Evolutionary conservation across 2,329 filamentous ascomycete genomes (phyloP).

Genomic region (Epichloe elymi): DNA sequence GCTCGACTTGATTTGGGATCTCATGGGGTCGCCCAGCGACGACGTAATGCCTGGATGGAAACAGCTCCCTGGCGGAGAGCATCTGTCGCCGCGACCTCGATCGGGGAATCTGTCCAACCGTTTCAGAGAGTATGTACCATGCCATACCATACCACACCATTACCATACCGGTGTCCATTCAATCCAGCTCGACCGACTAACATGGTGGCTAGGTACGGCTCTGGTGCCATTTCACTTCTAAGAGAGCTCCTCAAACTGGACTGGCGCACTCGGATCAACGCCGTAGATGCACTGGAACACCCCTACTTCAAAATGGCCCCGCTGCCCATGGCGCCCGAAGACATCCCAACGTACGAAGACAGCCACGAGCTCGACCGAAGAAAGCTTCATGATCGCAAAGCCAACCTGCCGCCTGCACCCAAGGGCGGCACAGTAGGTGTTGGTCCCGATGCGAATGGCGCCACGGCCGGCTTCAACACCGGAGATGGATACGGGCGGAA

Average conservation of each 20-base stretch:
- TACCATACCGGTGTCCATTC: not conserved
- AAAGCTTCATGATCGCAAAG: slow-evolving; percentile 78
- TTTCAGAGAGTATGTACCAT: slow-evolving; percentile 53
- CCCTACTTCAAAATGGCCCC: slow-evolving; percentile 77
- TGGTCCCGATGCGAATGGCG: slow-evolving; percentile 39
- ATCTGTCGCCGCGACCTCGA: slow-evolving; percentile 48
- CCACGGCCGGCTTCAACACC: slow-evolving; percentile 34
- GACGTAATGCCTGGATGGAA: slow-evolving; percentile 90
- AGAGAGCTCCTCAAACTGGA: slow-evolving; percentile 76
- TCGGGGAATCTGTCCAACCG: slow-evolving; percentile 54
- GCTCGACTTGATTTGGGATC: slow-evolving; percentile 82
- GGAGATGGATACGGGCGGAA: slow-evolving; percentile 38
- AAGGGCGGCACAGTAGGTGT: slow-evolving; percentile 83
- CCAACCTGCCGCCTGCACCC: slow-evolving; percentile 75
- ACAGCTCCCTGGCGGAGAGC: slow-evolving; percentile 67
- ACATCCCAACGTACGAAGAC: slow-evolving; percentile 85
- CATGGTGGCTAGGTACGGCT: slow-evolving; percentile 38
- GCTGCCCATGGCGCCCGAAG: slow-evolving; percentile 65
- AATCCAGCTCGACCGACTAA: not conserved
- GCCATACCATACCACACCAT: not conserved
- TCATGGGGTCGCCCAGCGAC: slow-evolving; percentile 81
- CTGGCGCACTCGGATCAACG: slow-evolving; percentile 80
- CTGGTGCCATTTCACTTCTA: slow-evolving; percentile 64
- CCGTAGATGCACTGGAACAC: slow-evolving; percentile 84
- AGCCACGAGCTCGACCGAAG: slow-evolving; percentile 93